Conservation (phyloP, 2,329 filamentous ascomycete species). For the Ascocoryne sarcoides region DNA sequence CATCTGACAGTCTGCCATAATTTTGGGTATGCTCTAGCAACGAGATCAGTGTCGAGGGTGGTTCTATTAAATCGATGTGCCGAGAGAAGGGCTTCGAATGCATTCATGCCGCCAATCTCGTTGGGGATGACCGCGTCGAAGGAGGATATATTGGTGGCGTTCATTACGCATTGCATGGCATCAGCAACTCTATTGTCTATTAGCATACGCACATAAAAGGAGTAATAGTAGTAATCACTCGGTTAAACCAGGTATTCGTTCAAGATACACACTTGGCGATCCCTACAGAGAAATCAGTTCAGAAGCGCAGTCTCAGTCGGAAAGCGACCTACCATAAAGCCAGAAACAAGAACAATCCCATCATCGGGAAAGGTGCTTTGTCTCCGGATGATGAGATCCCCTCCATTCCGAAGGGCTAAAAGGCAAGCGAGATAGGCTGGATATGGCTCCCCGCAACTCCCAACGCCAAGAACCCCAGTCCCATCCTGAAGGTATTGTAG, state of each 20-base stretch:
- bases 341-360: conserved; percentile 20
- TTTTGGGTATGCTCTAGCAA: conserved; percentile 26
- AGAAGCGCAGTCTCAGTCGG: neutral
- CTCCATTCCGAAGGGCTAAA: conserved; percentile 18
- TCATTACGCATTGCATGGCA: conserved; percentile 22
- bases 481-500: conserved; percentile 48
- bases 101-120: conserved; percentile 61
- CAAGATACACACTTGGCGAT: conserved; percentile 25
- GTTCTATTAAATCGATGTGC: conserved; percentile 22
- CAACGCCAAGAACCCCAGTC: conserved; percentile 53
- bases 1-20: conserved; percentile 27
- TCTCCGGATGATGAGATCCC: conserved; percentile 19
- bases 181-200: conserved; percentile 19
- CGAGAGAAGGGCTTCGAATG: conserved; percentile 24
- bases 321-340: conserved; percentile 21
- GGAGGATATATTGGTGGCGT: conserved; percentile 11
- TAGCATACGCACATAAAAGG: conserved; percentile 1
- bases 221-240: conserved; percentile 14
- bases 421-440: conserved; percentile 38
- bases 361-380: conserved; percentile 25
- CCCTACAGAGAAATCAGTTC: conserved; percentile 12
- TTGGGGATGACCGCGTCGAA: conserved; percentile 48
- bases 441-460: conserved; percentile 44
- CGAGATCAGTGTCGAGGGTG: conserved; percentile 24
- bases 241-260: conserved; percentile 24